Conservation (phyloP, 148 eudicot species). For the Vaccinium darrowii region DNA sequence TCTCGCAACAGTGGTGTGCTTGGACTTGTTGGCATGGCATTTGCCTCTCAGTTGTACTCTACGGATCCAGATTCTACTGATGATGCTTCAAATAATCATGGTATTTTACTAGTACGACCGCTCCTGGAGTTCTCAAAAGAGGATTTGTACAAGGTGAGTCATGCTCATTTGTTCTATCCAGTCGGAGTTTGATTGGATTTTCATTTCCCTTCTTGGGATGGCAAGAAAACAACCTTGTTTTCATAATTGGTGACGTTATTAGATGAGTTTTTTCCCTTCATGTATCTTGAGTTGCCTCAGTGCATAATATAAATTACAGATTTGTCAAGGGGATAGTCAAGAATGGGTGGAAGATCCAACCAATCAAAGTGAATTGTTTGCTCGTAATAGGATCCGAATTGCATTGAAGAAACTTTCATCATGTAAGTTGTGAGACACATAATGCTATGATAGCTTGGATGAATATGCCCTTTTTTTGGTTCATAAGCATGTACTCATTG, state of each 20-base stretch:
- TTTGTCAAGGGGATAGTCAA: constrained; percentile 62
- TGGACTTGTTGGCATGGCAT: constrained; percentile 98
- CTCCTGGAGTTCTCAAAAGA: constrained; percentile 78
- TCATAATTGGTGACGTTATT: background rate
- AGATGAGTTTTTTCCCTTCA: constrained; percentile 1
- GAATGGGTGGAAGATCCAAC: constrained; percentile 98
- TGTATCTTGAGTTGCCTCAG: constrained; percentile 8
- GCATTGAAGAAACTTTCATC: constrained; percentile 42
- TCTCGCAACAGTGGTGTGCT: constrained; percentile 97
- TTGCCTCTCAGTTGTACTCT: constrained; percentile 57
- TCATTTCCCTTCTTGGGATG: background rate
- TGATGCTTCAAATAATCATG: constrained; percentile 35
- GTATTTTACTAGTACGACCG: constrained; percentile 75
- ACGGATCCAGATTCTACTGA: constrained; percentile 31
- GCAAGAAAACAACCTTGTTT: background rate
- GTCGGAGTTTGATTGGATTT: constrained; percentile 1
- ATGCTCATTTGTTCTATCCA: constrained; percentile 3
- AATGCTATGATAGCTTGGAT: background rate
- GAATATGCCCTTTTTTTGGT: background rate
- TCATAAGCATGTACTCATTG: background rate
- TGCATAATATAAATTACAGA: constrained; percentile 40
- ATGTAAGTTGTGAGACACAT: constrained; percentile 34
- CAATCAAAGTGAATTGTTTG: constrained; percentile 63
- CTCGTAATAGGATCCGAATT: constrained; percentile 84
- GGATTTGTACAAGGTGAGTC: constrained; percentile 75